Percentiles rank a stretch among this genome's conserved stretches.
These are phyloP conservation scores for Sporisorium iseilematis-ciliati DNA, from an alignment of 1,284 basidiomycete species.

Conservation along the genomic window DNA sequence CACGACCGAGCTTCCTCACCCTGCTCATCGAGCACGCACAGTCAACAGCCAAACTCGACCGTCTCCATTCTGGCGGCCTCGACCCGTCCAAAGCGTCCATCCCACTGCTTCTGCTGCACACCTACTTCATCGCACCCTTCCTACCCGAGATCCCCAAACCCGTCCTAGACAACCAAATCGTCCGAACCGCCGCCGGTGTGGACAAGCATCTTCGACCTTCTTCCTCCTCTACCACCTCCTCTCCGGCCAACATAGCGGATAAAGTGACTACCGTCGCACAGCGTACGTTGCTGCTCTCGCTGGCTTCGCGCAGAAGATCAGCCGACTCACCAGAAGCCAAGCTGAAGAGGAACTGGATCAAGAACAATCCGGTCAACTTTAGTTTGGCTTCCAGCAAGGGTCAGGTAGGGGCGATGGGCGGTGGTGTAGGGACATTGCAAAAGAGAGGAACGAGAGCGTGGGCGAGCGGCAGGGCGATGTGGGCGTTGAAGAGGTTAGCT, in stretches of 20 bases:
- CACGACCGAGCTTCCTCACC: conserved; percentile 51
- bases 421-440: conserved; percentile 25
- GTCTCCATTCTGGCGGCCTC: conserved; percentile 22
- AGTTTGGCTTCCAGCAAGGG: conserved; percentile 21
- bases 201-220: conserved; percentile 27
- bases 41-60: conserved; percentile 28
- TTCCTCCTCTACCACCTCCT: conserved; percentile 1
- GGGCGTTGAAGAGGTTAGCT: conserved; percentile 55
- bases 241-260: conserved; percentile 1
- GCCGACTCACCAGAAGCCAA: conserved; percentile 42
- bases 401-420: neutral
- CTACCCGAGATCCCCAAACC: conserved; percentile 43
- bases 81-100: conserved; percentile 40
- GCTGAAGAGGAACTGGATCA: conserved; percentile 37
- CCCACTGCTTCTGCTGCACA: conserved; percentile 55
- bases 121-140: conserved; percentile 63
- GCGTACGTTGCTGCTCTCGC: conserved; percentile 38
- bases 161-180: conserved; percentile 31
- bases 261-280: conserved; percentile 41
- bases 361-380: conserved; percentile 45
- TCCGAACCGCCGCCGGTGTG: conserved; percentile 29
- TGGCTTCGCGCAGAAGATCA: conserved; percentile 26
- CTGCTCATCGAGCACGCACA: conserved; percentile 60
- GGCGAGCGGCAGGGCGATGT: conserved; percentile 55
- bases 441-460: conserved; percentile 49